Evolutionary conservation across 2,329 filamentous ascomycete species (phyloP).

Genomic region (Emmonsiellopsis sp.): DNA sequence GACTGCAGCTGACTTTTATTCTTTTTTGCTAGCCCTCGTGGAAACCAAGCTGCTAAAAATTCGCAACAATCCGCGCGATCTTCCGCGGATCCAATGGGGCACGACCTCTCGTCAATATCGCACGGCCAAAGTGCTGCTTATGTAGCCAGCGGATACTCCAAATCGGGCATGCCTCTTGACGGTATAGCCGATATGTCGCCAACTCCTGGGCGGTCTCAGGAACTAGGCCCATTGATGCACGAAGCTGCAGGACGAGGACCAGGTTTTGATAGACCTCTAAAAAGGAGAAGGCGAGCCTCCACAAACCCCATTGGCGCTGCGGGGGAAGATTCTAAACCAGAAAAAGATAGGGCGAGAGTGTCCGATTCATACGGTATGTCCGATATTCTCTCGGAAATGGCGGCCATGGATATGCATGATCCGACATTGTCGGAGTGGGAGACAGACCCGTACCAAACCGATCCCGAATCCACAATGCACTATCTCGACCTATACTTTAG

Average conservation of each 20-base stretch:
- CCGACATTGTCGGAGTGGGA: conserved; percentile 34
- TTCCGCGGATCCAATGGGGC: background rate
- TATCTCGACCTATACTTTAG: conserved; percentile 50
- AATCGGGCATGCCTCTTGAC: background rate
- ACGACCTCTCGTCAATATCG: background rate
- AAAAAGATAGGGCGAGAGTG: conserved; percentile 7
- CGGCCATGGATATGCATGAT: conserved; percentile 21
- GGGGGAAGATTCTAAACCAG: background rate
- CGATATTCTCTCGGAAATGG: conserved; percentile 25
- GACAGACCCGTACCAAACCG: conserved; percentile 45
- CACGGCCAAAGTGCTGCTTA: background rate
- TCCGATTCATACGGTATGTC: conserved; percentile 19
- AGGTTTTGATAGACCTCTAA: background rate
- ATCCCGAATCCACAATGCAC: conserved; percentile 42
- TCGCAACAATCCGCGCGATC: background rate
- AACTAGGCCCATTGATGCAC: background rate
- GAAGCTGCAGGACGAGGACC: background rate
- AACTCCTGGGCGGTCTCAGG: background rate
- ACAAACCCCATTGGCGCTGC: background rate
- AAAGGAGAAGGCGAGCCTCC: conserved; percentile 2
- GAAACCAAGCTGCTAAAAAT: conserved; percentile 19
- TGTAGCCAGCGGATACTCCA: background rate
- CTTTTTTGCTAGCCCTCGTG: conserved; percentile 18
- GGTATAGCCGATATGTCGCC: background rate
- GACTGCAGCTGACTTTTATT: conserved; percentile 11